These are phyloP conservation scores for Eimeria falciformis DNA, from an alignment of 169 alveolate species.

Conservation along the genomic window DNA sequence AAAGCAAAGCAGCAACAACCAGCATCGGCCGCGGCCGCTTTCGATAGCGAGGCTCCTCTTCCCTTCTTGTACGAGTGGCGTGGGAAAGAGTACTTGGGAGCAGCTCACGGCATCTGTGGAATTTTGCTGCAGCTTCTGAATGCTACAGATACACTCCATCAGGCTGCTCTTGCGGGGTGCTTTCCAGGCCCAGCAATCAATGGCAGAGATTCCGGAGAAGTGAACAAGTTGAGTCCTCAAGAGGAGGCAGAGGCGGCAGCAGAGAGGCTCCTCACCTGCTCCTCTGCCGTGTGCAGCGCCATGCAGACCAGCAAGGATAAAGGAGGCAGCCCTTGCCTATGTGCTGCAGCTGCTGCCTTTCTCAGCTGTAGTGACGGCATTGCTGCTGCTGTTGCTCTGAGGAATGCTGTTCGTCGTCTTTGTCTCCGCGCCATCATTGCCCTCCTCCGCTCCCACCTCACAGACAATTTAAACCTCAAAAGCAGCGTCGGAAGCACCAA, in stretches of 20 bases:
- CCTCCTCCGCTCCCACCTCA: slow-evolving; percentile 27
- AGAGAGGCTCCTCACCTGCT: slow-evolving; percentile 11
- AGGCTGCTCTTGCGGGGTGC: slow-evolving; percentile 48
- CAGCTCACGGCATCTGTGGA: slow-evolving; percentile 93
- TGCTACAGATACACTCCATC: slow-evolving; percentile 73
- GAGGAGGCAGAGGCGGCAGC: slow-evolving; percentile 20
- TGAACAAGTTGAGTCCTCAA: neutral
- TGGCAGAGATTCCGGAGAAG: slow-evolving; percentile 12
- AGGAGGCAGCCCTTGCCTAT: neutral
- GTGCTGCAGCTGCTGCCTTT: slow-evolving; percentile 25
- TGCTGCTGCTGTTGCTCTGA: slow-evolving; percentile 33
- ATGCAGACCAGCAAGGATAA: slow-evolving; percentile 29
- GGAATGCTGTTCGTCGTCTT: slow-evolving; percentile 3
- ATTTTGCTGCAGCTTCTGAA: slow-evolving; percentile 84
- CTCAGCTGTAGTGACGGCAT: slow-evolving; percentile 7
- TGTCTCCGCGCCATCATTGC: neutral
- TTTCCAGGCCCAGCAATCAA: neutral
- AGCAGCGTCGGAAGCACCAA: slow-evolving; percentile 79
- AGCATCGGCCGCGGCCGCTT: neutral
- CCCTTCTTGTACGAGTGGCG: slow-evolving; percentile 73
- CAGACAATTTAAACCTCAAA: slow-evolving; percentile 85
- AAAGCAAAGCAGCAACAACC: neutral
- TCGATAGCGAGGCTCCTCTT: neutral
- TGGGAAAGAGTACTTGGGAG: slow-evolving; percentile 89
- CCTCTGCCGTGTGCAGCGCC: slow-evolving; percentile 14